These are phyloP conservation scores for Fusarium dimerum DNA, from an alignment of 2,329 filamentous ascomycete species.

Conservation along the genomic window DNA sequence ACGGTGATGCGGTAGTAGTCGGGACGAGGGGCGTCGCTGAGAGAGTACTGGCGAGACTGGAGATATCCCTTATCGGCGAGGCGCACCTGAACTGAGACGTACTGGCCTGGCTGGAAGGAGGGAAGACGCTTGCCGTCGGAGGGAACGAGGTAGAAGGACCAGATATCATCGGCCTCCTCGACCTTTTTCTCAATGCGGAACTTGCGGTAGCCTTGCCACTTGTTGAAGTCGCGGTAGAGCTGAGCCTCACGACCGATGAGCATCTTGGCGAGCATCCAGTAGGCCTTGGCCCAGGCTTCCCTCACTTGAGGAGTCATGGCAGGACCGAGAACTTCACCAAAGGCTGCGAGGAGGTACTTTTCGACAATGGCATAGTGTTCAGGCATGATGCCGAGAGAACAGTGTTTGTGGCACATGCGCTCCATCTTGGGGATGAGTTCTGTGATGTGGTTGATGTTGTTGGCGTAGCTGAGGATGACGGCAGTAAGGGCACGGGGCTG, in stretches of 20 bases:
- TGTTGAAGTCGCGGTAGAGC: conserved; percentile 61
- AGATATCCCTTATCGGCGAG: conserved; percentile 58
- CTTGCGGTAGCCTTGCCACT: conserved; percentile 67
- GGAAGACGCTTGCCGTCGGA: conserved; percentile 63
- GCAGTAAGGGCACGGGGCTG: conserved; percentile 38
- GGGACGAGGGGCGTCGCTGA: conserved; percentile 63
- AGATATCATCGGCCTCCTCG: conserved; percentile 67
- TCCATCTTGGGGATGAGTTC: conserved; percentile 56
- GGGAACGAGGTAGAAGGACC: conserved; percentile 69
- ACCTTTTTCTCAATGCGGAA: conserved; percentile 68
- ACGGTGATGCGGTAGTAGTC: conserved; percentile 71
- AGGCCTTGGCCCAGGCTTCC: conserved; percentile 70
- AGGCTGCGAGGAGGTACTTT: conserved; percentile 66
- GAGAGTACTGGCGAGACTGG: conserved; percentile 72
- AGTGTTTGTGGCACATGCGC: conserved; percentile 71
- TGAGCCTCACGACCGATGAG: conserved; percentile 67
- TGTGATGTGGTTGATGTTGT: conserved; percentile 65
- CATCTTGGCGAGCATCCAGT: conserved; percentile 72
- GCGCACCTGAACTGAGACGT: conserved; percentile 63
- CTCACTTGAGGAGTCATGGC: conserved; percentile 64
- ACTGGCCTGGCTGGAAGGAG: conserved; percentile 69
- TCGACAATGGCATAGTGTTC: conserved; percentile 73
- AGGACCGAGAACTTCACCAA: conserved; percentile 65
- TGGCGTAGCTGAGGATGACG: conserved; percentile 67
- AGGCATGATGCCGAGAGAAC: conserved; percentile 65